These are phyloP conservation scores for Ormosia semicastrata DNA, from an alignment of 306 rosid genomes.

Conservation along the genomic window DNA sequence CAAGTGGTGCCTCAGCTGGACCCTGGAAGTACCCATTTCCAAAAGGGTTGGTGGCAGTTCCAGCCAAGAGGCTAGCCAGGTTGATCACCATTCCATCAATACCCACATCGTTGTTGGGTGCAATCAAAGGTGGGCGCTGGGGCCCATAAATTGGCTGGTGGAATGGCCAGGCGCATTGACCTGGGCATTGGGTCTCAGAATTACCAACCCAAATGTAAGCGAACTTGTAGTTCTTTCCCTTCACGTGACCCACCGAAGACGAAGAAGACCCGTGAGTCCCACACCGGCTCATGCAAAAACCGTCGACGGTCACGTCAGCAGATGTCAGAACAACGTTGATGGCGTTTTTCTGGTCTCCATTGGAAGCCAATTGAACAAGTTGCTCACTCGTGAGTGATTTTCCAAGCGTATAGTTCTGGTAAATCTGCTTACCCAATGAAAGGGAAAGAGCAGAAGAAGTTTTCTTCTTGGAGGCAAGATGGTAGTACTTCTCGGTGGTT, in stretches of 20 bases:
- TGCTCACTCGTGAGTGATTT: slow-evolving; percentile 59
- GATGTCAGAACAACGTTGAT: slow-evolving; percentile 76
- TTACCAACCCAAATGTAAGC: slow-evolving; percentile 78
- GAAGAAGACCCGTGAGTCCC: slow-evolving; percentile 73
- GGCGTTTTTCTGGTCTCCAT: slow-evolving; percentile 58
- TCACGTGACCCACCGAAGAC: neutral
- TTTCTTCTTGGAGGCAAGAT: slow-evolving; percentile 32
- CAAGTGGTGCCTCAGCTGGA: slow-evolving; percentile 54
- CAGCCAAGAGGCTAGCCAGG: slow-evolving; percentile 63
- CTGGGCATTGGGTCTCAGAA: slow-evolving; percentile 62
- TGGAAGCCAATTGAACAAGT: slow-evolving; percentile 51
- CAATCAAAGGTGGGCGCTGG: slow-evolving; percentile 40
- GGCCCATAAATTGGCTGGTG: slow-evolving; percentile 71
- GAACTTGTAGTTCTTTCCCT: slow-evolving; percentile 42
- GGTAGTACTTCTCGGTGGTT: slow-evolving; percentile 75
- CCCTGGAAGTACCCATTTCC: slow-evolving; percentile 76
- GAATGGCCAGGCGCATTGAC: slow-evolving; percentile 79
- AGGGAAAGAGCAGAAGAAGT: slow-evolving; percentile 36
- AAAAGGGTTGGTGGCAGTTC: slow-evolving; percentile 67
- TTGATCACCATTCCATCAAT: slow-evolving; percentile 65
- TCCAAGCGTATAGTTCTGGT: slow-evolving; percentile 61
- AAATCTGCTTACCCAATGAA: slow-evolving; percentile 45
- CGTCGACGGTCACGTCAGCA: slow-evolving; percentile 63
- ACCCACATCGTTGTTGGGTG: slow-evolving; percentile 74
- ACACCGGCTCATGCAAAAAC: slow-evolving; percentile 68